These are phyloP conservation scores for Fomitopsis serialis DNA, from an alignment of 768 basidiomycete species.

Conservation along the genomic window DNA sequence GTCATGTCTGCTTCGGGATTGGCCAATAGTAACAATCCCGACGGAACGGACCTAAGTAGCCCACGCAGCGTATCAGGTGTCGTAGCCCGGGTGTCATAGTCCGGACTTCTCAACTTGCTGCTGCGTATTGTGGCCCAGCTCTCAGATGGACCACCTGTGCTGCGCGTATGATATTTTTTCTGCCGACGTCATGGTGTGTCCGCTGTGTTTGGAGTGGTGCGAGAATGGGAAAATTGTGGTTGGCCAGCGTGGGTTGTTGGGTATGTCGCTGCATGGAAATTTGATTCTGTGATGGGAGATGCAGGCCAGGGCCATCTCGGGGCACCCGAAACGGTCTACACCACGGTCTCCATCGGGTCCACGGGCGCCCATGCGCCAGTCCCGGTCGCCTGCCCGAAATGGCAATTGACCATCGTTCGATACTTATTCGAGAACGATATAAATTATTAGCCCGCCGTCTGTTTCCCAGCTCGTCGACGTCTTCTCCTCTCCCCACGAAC, in stretches of 20 bases:
- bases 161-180: too few species aligned
- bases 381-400: constrained; percentile 1
- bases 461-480: neutral
- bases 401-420: constrained; percentile 17
- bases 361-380: neutral
- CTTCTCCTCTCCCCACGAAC: constrained; percentile 5
- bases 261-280: neutral
- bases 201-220: too few species aligned
- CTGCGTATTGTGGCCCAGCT: too few species aligned
- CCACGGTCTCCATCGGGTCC: neutral
- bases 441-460: neutral
- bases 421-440: constrained; percentile 11
- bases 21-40: too few species aligned
- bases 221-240: too few species aligned
- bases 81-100: too few species aligned
- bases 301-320: neutral
- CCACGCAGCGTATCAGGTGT: too few species aligned
- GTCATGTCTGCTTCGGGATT: too few species aligned
- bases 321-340: neutral
- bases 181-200: too few species aligned
- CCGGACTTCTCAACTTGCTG: too few species aligned
- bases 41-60: too few species aligned
- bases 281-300: neutral
- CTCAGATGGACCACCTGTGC: too few species aligned
- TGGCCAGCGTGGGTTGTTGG: neutral